A percentile compares a stretch with the other conserved stretches of the same genome.
Evolutionary conservation across 768 basidiomycete genomes (phyloP).

Genomic region (Agaricus sinodeliciosus): DNA sequence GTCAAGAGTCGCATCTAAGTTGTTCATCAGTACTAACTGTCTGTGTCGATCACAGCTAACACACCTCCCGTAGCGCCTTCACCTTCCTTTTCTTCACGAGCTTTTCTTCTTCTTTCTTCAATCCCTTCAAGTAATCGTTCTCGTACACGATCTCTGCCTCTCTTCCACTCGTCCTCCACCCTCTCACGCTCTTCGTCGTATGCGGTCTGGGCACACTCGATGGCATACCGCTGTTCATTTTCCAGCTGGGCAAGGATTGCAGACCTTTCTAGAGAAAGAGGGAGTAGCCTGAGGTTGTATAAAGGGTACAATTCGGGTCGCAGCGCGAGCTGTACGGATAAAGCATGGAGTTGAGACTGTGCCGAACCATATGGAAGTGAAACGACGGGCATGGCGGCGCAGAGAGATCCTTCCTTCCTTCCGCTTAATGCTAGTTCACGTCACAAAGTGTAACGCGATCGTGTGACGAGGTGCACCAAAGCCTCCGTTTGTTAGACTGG

Average conservation of each 20-base stretch:
- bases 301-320: constrained; percentile 59
- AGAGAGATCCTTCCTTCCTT: not conserved
- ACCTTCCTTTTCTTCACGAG: constrained; percentile 84
- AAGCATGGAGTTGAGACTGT: constrained; percentile 43
- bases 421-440: no score
- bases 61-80: constrained; percentile 71
- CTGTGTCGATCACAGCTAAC: constrained; percentile 17
- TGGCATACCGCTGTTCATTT: constrained; percentile 61
- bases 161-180: constrained; percentile 79
- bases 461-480: no score
- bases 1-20: constrained; percentile 64
- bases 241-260: constrained; percentile 62
- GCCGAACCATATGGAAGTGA: no score
- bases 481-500: no score
- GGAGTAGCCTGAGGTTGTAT: constrained; percentile 69
- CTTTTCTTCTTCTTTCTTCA: constrained; percentile 71
- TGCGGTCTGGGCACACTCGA: constrained; percentile 60
- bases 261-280: constrained; percentile 69
- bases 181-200: constrained; percentile 74
- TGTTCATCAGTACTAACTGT: constrained; percentile 4
- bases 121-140: constrained; percentile 80
- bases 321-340: constrained; percentile 56
- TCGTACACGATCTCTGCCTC: constrained; percentile 66
- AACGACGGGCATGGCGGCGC: no score
- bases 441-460: not conserved